Evolutionary conservation across 495 filamentous ascomycete genomes (phyloP), one percentile per base, ranked within the genome.

Genomic region (Penicillium crystallinum): DNA sequence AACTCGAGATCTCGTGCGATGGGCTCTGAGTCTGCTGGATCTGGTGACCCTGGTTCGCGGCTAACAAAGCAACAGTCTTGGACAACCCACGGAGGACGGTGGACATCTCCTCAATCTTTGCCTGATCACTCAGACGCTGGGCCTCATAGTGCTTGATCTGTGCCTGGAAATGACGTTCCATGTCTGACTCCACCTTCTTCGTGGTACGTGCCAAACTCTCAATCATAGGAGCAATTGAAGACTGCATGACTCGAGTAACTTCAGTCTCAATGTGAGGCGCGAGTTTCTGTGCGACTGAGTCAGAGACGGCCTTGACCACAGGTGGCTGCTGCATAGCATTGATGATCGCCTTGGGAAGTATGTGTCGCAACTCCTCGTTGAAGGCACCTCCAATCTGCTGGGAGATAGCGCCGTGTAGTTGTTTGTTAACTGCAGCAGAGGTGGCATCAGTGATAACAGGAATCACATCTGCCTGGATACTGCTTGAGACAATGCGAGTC

Each of bases 91-190:
- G 81, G 9, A 96, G 85, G 21, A 89, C 77, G 5, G 77, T 72
- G 14, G 85, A 86, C 54, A 98, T 80, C 56, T 91, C 82, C 40
- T 96, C 89, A 52, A 97, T 88, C 75, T 95, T 95, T 29, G 73
- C 74, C 25, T 76, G 77, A 56, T 96, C 91, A 19, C 77, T 75
- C 17, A 81, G 77, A 37, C 83, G 87, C 62, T 85, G 82, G n/a
- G 73, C 62, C 58, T 96, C 87, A 17, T 85, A 75, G 19, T 81
- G 75, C 46, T 79, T 77, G 42, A 89, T 72, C 57, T 85, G 81
- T 35, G 80, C 77, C 31, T 77, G 71, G 39, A 85, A 75, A 42
- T 84, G 76, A 23, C 78, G 77, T 55, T 96, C 88, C 43, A 90
- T 70, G 9, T 89, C 83, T 27, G 61, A 66, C 37, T 80, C 75